A percentile compares a stretch with the other conserved stretches of the same genome.
Evolutionary conservation across 2,329 filamentous ascomycete species (phyloP).

Genomic region (Diaporthe citri): DNA sequence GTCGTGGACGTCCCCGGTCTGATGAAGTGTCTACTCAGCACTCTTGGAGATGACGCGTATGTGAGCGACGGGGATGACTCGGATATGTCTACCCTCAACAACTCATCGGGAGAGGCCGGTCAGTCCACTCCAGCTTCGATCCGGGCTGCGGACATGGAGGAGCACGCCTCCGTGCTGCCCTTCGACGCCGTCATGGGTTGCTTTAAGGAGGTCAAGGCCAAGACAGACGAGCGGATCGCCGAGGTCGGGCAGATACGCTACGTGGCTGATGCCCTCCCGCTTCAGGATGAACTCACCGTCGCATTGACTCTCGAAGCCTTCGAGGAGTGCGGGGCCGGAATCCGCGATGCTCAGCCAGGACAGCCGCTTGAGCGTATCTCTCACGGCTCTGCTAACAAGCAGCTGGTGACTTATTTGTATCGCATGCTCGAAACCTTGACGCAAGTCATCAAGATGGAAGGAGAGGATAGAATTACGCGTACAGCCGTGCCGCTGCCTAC

Average conservation of each 20-base stretch:
- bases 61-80: not conserved
- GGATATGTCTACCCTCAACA: not conserved
- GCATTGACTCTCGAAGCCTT: slow-evolving; percentile 52
- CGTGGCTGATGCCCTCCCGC: not conserved
- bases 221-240: slow-evolving; percentile 8
- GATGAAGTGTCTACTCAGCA: slow-evolving; percentile 7
- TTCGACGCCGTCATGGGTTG: slow-evolving; percentile 11
- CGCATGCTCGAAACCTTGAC: slow-evolving; percentile 49
- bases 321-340: slow-evolving; percentile 48
- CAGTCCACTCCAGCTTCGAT: slow-evolving; percentile 4
- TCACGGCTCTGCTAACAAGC: slow-evolving; percentile 46
- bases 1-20: slow-evolving; percentile 19
- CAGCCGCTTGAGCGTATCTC: slow-evolving; percentile 45
- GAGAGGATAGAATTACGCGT: slow-evolving; percentile 42
- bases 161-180: not conserved
- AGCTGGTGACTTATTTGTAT: slow-evolving; percentile 51
- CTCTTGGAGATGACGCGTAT: not conserved
- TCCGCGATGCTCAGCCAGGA: slow-evolving; percentile 44
- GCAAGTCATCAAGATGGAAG: slow-evolving; percentile 46
- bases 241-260: slow-evolving; percentile 34
- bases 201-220: slow-evolving; percentile 12
- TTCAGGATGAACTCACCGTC: slow-evolving; percentile 43
- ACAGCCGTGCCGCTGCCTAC: slow-evolving; percentile 45
- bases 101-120: not conserved
- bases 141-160: not conserved